Conservation (phyloP, 2,329 filamentous ascomycete species). For the Fusarium staphyleae region DNA sequence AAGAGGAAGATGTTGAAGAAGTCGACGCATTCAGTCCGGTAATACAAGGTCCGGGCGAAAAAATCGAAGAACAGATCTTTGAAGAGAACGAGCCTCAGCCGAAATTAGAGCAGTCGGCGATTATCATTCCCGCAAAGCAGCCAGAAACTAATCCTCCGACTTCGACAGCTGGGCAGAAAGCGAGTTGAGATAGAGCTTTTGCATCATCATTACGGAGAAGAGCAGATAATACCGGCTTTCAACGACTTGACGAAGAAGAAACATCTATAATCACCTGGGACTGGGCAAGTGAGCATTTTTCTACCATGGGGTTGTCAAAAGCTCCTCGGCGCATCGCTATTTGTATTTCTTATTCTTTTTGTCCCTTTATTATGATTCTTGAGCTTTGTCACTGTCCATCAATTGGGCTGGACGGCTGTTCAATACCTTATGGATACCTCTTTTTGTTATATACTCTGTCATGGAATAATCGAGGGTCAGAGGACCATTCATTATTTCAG, state of each 20-base stretch:
- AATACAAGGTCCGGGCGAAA: slow-evolving; percentile 52
- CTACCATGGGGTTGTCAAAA: slow-evolving; percentile 19
- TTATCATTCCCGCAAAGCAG: slow-evolving; percentile 25
- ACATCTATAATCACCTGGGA: slow-evolving; percentile 31
- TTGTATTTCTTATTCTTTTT: slow-evolving; percentile 22
- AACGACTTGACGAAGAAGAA: slow-evolving; percentile 39
- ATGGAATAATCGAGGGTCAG: slow-evolving; percentile 31
- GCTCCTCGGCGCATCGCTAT: slow-evolving; percentile 19
- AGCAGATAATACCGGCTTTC: slow-evolving; percentile 16
- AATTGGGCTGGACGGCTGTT: slow-evolving; percentile 16
- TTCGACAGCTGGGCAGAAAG: slow-evolving; percentile 19
- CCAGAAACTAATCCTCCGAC: slow-evolving; percentile 9
- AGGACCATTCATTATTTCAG: slow-evolving; percentile 15
- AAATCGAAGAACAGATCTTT: slow-evolving; percentile 56
- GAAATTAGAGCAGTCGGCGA: slow-evolving; percentile 25
- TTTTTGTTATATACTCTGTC: slow-evolving; percentile 32
- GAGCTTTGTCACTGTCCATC: slow-evolving; percentile 9
- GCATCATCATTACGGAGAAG: not conserved
- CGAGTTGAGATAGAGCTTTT: slow-evolving; percentile 5
- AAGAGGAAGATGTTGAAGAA: slow-evolving; percentile 60
- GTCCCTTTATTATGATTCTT: slow-evolving; percentile 24
- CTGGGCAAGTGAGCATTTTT: slow-evolving; percentile 17
- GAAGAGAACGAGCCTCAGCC: slow-evolving; percentile 49
- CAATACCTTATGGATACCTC: slow-evolving; percentile 37
- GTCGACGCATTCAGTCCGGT: slow-evolving; percentile 66